Evolutionary conservation across 1,284 basidiomycete species (phyloP).

Genomic region (Rhizoctonia solani): DNA sequence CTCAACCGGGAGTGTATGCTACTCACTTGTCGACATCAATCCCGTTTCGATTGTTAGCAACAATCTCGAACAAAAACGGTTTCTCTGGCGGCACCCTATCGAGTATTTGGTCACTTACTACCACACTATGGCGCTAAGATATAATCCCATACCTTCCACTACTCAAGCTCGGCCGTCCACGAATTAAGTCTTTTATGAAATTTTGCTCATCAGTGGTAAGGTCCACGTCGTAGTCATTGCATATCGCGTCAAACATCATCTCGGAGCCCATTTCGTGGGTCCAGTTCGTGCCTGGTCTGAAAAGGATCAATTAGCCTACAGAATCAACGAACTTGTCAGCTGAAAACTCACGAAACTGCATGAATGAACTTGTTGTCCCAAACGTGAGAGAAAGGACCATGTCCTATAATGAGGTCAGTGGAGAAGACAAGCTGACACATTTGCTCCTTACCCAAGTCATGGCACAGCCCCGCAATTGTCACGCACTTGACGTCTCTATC

Average conservation of each 20-base stretch:
- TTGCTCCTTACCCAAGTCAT: constrained; percentile 55
- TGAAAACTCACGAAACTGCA: constrained; percentile 53
- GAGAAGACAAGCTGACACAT: background rate
- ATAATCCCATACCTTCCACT: background rate
- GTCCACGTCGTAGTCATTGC: constrained; percentile 56
- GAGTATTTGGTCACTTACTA: background rate
- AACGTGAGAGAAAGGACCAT: constrained; percentile 75
- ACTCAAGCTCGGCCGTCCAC: constrained; percentile 52
- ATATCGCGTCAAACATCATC: constrained; percentile 70
- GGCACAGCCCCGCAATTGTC: constrained; percentile 69
- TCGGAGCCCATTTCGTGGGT: constrained; percentile 70
- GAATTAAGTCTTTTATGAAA: constrained; percentile 72
- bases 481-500: constrained; percentile 69
- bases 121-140: background rate
- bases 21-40: constrained; percentile 79
- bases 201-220: constrained; percentile 52
- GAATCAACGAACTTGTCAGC: background rate
- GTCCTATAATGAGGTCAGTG: constrained; percentile 45
- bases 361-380: constrained; percentile 72
- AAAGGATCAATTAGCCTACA: background rate
- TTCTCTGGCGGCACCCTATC: constrained; percentile 47
- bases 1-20: background rate
- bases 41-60: constrained; percentile 75
- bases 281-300: constrained; percentile 56
- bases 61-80: constrained; percentile 68